Evolutionary conservation across 257 asterid species (phyloP).

Genomic region (Avicennia marina): DNA sequence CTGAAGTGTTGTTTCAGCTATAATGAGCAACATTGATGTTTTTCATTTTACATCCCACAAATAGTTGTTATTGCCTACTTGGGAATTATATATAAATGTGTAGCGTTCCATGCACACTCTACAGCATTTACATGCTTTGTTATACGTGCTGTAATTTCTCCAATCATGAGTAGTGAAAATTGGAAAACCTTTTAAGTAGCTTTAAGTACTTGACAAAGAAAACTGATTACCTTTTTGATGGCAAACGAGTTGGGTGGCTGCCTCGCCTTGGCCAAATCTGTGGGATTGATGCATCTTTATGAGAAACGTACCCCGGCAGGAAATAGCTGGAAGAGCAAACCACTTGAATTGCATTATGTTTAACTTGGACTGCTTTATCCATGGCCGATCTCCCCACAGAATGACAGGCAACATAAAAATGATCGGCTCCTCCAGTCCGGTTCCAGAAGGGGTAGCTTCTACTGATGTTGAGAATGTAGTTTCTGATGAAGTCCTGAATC

Average conservation of each 20-base stretch:
- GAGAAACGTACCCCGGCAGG: conserved; percentile 64
- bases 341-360: conserved; percentile 69
- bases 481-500: conserved; percentile 41
- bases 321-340: conserved; percentile 94
- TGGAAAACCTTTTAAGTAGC: too few species aligned
- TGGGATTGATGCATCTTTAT: conserved; percentile 84
- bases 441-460: conserved; percentile 69
- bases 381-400: conserved; percentile 76
- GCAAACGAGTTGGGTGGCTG: conserved; percentile 26
- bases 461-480: conserved; percentile 46
- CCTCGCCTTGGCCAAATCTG: conserved; percentile 92
- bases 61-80: too few species aligned
- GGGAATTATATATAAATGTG: too few species aligned
- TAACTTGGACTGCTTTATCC: conserved; percentile 62
- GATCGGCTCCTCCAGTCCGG: conserved; percentile 77
- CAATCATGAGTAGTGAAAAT: too few species aligned
- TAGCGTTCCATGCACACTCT: too few species aligned
- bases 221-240: conserved; percentile 34
- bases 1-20: conserved; percentile 27
- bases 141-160: too few species aligned
- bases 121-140: too few species aligned
- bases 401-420: conserved; percentile 86
- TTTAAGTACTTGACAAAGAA: too few species aligned
- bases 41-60: too few species aligned
- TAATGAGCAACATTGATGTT: neutral